Conservation (phyloP, 768 basidiomycete species). For the Psilocybe subaeruginosa region DNA sequence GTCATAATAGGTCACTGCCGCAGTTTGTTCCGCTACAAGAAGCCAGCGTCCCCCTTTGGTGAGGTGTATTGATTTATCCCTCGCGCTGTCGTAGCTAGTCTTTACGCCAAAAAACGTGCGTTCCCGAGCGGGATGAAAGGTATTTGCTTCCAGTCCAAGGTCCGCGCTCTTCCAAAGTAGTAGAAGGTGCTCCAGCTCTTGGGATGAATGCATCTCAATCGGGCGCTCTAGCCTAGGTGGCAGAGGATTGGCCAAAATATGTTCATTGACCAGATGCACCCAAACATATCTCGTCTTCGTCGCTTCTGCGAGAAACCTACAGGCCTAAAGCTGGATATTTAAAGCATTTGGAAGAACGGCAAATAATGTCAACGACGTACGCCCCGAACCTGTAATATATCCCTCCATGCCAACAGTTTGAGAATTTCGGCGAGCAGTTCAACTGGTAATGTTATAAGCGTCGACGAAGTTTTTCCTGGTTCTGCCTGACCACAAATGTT, state of each 20-base stretch:
- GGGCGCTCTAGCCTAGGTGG: constrained; percentile 4
- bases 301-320: neutral
- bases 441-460: neutral
- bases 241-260: neutral
- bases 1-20: constrained; percentile 7
- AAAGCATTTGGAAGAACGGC: too few species aligned
- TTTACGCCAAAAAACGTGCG: neutral
- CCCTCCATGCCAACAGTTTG: constrained; percentile 1
- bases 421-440: constrained; percentile 4
- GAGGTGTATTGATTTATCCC: neutral
- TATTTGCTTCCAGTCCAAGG: neutral
- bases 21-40: neutral
- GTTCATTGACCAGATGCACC: neutral
- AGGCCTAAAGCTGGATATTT: neutral
- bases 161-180: constrained; percentile 3
- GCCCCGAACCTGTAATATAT: neutral
- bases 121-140: neutral
- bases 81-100: too few species aligned
- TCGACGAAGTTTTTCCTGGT: too few species aligned
- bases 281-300: neutral
- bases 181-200: neutral
- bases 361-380: neutral
- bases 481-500: too few species aligned
- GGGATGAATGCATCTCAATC: neutral
- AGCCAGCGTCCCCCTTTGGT: constrained; percentile 7